These are phyloP conservation scores for Penicillium sp. DNA, from an alignment of 2,329 filamentous ascomycete genomes.

Conservation along the genomic window DNA sequence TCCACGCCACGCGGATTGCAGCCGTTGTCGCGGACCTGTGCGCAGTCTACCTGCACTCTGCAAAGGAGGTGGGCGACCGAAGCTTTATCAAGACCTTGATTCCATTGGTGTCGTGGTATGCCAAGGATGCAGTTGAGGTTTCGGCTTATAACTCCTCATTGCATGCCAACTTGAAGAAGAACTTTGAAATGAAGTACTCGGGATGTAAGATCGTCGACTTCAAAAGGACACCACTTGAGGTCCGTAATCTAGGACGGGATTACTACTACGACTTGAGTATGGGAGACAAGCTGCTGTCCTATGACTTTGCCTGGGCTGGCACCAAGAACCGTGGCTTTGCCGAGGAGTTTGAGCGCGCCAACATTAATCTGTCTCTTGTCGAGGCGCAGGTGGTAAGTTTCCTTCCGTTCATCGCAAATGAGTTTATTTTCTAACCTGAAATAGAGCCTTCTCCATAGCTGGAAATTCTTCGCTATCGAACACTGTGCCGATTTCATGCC, in stretches of 20 bases:
- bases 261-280: slow-evolving; percentile 83
- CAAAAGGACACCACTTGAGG: slow-evolving; percentile 68
- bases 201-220: slow-evolving; percentile 73
- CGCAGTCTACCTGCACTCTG: slow-evolving; percentile 84
- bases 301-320: slow-evolving; percentile 75
- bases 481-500: slow-evolving; percentile 64
- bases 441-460: slow-evolving; percentile 77
- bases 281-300: slow-evolving; percentile 71
- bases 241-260: slow-evolving; percentile 64
- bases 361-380: slow-evolving; percentile 85
- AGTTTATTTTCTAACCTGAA: slow-evolving; percentile 25
- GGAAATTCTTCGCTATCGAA: slow-evolving; percentile 84
- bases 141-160: slow-evolving; percentile 82
- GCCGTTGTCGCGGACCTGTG: slow-evolving; percentile 83
- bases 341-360: slow-evolving; percentile 79
- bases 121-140: slow-evolving; percentile 74
- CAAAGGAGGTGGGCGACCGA: slow-evolving; percentile 70
- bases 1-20: slow-evolving; percentile 67
- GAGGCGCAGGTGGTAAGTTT: slow-evolving; percentile 78
- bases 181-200: slow-evolving; percentile 75
- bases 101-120: slow-evolving; percentile 72
- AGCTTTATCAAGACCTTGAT: slow-evolving; percentile 68
- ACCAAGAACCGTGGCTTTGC: slow-evolving; percentile 67
- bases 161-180: slow-evolving; percentile 79
- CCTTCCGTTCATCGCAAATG: not conserved